Base-by-base conservation (phyloP, 805 yeast genomes). In the Trichomonascus vanleenenianus region DNA sequence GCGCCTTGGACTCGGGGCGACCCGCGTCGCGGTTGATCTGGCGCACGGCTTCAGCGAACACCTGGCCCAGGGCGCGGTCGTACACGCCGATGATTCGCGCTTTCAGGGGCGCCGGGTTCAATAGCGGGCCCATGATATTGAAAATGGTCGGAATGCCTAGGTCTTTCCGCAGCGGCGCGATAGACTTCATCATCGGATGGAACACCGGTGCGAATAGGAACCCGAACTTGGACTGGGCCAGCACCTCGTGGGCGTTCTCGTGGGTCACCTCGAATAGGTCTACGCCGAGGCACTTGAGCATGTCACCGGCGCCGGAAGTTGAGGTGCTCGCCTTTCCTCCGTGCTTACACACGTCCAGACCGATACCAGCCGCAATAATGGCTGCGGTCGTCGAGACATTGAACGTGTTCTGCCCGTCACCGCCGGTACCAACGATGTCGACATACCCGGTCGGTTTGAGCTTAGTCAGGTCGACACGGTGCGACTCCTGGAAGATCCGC, bases 391-490 rank as follows among this genome's bases (percentile, higher is more conserved):
- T 93, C 12, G 95, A 83, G 2, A 93, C 98, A 56, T 93, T 93
- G 68, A 93, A 93, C 0, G 99, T 93, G 61, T 93, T 83, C 60
- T 93, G 96, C 1, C 96, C 96, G 61, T 93, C 99, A 12, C 99
- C 99, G 22, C 99, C 99, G 0, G 99, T 93, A 1, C 99, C 99
- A 4, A 93, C 99, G 27, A 93, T 85, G 62, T 93, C 99, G 4
- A 83, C 72, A 54, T 75, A 83, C 0, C 83, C 83, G 1, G 62
- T 64, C 1, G 66, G 47, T 30, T 46, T 44, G 3, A 50, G 39
- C 9, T 32, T 37, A 11, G 49, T 19, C 4, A 8, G 34, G 39
- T 56, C 59, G 22, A 65, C 45, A 22, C 50, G 48, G 22, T 46
- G 45, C 16, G 68, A 63, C 34, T 74, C 75, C 55, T 78, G 76